These are phyloP conservation scores for Orbilia quercus DNA, from an alignment of 2,329 filamentous ascomycete species.

Conservation along the genomic window DNA sequence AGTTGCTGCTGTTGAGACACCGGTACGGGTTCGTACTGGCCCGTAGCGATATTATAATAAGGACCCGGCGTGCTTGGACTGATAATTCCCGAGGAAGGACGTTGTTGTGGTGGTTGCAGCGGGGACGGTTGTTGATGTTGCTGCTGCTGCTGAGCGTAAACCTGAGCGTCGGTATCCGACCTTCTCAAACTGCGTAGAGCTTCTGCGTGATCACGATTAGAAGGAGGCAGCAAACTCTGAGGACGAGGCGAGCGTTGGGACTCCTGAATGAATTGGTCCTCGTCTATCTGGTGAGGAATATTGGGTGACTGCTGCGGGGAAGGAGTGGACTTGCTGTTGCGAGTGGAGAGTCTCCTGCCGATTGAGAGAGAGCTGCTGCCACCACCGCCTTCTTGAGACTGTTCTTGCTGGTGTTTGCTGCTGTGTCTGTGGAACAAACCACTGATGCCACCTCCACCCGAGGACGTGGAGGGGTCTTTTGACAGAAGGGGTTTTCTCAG, in stretches of 20 bases:
- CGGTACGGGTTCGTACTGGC: slow-evolving; percentile 56
- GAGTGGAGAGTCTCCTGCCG: slow-evolving; percentile 42
- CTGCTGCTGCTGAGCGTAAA: slow-evolving; percentile 51
- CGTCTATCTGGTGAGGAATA: slow-evolving; percentile 45
- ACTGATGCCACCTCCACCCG: slow-evolving; percentile 26
- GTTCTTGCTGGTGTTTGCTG: slow-evolving; percentile 36
- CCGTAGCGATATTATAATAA: slow-evolving; percentile 59
- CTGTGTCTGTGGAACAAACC: slow-evolving; percentile 50
- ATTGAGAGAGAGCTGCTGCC: slow-evolving; percentile 30
- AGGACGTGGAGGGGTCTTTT: slow-evolving; percentile 29
- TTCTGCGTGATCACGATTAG: slow-evolving; percentile 50
- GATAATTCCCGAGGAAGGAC: slow-evolving; percentile 41
- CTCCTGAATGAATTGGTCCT: slow-evolving; percentile 20
- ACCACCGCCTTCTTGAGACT: slow-evolving; percentile 20
- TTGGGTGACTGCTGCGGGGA: slow-evolving; percentile 46
- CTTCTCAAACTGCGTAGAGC: slow-evolving; percentile 49
- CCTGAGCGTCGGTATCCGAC: slow-evolving; percentile 48
- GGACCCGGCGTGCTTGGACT: slow-evolving; percentile 31
- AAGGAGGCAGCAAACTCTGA: slow-evolving; percentile 49
- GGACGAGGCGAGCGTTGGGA: slow-evolving; percentile 39
- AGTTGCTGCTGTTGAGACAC: slow-evolving; percentile 51
- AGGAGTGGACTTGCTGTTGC: slow-evolving; percentile 21
- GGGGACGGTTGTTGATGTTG: slow-evolving; percentile 36
- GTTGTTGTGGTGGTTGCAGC: slow-evolving; percentile 7
- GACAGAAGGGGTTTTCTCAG: slow-evolving; percentile 43